Evolutionary conservation across 2,329 filamentous ascomycete species (phyloP), one percentile per base, ranked within the genome.

Genomic region (Sporothrix humicola): DNA sequence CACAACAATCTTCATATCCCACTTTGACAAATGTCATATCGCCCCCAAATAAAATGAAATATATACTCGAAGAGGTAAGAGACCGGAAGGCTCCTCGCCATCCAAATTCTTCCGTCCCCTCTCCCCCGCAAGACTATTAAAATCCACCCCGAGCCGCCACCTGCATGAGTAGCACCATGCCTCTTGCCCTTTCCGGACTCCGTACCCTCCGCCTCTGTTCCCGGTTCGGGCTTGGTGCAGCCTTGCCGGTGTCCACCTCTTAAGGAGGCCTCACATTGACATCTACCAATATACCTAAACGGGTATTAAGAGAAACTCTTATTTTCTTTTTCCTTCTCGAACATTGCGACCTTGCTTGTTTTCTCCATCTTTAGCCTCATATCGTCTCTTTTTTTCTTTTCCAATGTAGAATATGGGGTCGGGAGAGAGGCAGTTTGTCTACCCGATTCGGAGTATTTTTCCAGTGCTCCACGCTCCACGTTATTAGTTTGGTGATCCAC

Each of bases 291-390:
- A n/a, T 48, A 12, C 61, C n/a, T 46, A 46, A 65, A 46, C 10
- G 12, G 61, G 61, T 5, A 7, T 23, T n/a, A 46, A 1, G 3
- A 68, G 23, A 46, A 23, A 20, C 12, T 10, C 23, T 52, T 68
- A 8, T 12, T 46, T 65, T 46, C n/a, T 15, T 68, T 66, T 66
- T 48, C n/a, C 61, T 46, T 48, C 58, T 63, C 58, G 31, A 63
- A 44, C 42, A 20, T 12, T 63, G 26, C 37, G 9, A 3, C 56
- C 23, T 42, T 20, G 8, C 20, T 10, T 17, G 2, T 23, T 56
- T 56, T 23, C 17, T 20, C 20, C 20, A 10, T 56, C 52, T 12
- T 63, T 12, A 3, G 15, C 15, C 10, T 44, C 31, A 12, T 44
- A 20, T 63, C 42, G 31, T n/a, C 20, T 44, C 58, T 12, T 63